phyloP scores from a whole-genome alignment of 2,329 filamentous ascomycete genomes.

The Claviceps monticola region DNA sequence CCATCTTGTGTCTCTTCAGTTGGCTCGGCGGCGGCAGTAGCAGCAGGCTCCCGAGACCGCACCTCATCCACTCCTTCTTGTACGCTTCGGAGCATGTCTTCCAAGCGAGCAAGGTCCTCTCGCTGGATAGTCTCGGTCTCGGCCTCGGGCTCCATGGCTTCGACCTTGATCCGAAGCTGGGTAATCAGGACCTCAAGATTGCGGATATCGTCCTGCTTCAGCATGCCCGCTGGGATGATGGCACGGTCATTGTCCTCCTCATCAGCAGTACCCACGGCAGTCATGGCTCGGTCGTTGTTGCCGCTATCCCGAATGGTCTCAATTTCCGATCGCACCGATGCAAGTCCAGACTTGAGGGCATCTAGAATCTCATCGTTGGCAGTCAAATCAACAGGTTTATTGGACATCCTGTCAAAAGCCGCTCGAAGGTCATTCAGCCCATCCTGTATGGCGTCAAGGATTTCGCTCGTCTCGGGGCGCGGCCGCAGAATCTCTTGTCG shows the following conservation, averaged over 20 bases:
- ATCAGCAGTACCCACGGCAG: slow-evolving; percentile 33
- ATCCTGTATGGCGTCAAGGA: slow-evolving; percentile 80
- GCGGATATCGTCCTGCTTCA: slow-evolving; percentile 64
- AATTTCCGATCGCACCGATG: slow-evolving; percentile 63
- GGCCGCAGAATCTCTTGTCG: slow-evolving; percentile 59
- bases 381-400: slow-evolving; percentile 70
- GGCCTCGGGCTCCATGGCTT: slow-evolving; percentile 28
- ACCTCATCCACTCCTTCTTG: slow-evolving; percentile 33
- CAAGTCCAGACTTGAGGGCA: slow-evolving; percentile 69
- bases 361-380: slow-evolving; percentile 84
- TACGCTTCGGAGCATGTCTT: slow-evolving; percentile 37
- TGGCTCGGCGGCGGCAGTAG: slow-evolving; percentile 8
- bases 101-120: slow-evolving; percentile 41
- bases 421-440: slow-evolving; percentile 64
- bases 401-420: slow-evolving; percentile 62
- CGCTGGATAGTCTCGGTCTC: slow-evolving; percentile 25
- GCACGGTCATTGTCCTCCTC: slow-evolving; percentile 13
- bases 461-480: slow-evolving; percentile 64
- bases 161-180: slow-evolving; percentile 72
- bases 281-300: slow-evolving; percentile 36
- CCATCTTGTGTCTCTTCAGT: slow-evolving; percentile 10
- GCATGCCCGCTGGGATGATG: slow-evolving; percentile 30
- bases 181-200: slow-evolving; percentile 73
- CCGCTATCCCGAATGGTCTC: slow-evolving; percentile 54
- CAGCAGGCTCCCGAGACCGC: slow-evolving; percentile 16